A percentile compares a stretch with the other conserved stretches of the same genome.
Conservation (phyloP, 345 rosid genomes). For the Aethionema arabicum region DNA sequence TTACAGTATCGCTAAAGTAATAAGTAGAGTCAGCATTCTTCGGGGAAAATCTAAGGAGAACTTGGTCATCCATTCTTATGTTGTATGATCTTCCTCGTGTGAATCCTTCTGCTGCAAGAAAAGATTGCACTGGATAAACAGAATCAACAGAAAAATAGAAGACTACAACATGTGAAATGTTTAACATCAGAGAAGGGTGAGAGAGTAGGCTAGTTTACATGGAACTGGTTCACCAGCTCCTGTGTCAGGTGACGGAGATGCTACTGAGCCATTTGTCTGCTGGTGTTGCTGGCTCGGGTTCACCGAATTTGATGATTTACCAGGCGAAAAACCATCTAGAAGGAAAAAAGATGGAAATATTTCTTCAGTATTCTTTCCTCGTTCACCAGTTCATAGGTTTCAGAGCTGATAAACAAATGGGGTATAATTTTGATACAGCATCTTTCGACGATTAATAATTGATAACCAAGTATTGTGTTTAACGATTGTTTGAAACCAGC, state of each 20-base stretch:
- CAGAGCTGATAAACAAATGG: constrained; percentile 21
- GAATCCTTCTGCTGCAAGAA: constrained; percentile 89
- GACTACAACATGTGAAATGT: constrained; percentile 25
- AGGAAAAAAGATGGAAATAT: constrained; percentile 28
- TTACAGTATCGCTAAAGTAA: constrained; percentile 93
- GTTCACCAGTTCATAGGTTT: constrained; percentile 8
- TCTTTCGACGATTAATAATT: constrained; percentile 4
- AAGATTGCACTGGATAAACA: constrained; percentile 45
- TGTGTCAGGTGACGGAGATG: constrained; percentile 41
- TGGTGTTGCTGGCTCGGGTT: constrained; percentile 52
- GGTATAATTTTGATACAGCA: constrained; percentile 6
- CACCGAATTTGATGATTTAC: constrained; percentile 38
- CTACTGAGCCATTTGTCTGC: constrained; percentile 43
- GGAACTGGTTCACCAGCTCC: constrained; percentile 50
- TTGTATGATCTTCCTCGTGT: constrained; percentile 97
- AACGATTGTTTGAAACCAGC: constrained; percentile 9
- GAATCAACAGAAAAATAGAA: constrained; percentile 20
- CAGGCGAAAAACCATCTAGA: constrained; percentile 46
- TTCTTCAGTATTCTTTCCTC: constrained; percentile 23
- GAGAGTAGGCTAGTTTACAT: constrained; percentile 50
- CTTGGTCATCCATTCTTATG: constrained; percentile 89
- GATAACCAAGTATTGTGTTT: background rate
- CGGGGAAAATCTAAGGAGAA: constrained; percentile 88
- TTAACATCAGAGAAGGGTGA: constrained; percentile 13
- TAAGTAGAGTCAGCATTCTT: constrained; percentile 85